Percentiles rank a stretch among this genome's conserved stretches.
These are phyloP conservation scores for Eutrema heterophyllum DNA, from an alignment of 345 rosid genomes.

Conservation along the genomic window DNA sequence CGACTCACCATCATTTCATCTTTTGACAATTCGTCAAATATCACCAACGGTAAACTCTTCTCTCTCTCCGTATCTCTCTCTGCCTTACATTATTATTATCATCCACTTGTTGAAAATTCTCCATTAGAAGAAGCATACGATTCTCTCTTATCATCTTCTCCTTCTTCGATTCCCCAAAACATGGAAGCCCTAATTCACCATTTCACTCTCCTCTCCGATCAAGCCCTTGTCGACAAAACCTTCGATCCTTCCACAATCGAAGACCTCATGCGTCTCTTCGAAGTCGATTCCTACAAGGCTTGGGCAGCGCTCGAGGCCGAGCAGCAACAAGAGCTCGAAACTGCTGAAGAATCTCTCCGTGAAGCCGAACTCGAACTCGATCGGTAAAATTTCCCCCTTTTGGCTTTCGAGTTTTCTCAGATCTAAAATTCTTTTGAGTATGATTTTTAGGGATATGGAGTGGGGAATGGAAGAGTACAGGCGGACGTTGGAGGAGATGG, in stretches of 20 bases:
- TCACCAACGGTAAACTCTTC: conserved; percentile 17
- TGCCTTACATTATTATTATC: conserved; percentile 3
- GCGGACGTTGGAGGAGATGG: conserved; percentile 70
- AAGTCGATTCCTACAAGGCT: conserved; percentile 73
- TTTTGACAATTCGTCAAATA: conserved; percentile 27
- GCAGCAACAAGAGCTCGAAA: conserved; percentile 36
- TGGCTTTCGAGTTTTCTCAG: neutral
- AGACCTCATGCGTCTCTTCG: conserved; percentile 75
- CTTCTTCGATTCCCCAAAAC: neutral
- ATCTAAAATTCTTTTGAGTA: neutral
- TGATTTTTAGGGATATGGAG: conserved; percentile 47
- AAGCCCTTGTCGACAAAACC: conserved; percentile 57
- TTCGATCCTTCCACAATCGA: conserved; percentile 73
- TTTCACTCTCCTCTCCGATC: conserved; percentile 70
- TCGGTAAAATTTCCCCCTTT: neutral
- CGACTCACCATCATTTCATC: neutral
- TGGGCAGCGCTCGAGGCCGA: conserved; percentile 73
- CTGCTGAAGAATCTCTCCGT: conserved; percentile 44
- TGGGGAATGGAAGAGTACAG: conserved; percentile 70
- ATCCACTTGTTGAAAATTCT: conserved; percentile 10
- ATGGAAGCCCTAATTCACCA: conserved; percentile 84
- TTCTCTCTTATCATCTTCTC: conserved; percentile 1
- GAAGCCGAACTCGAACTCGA: conserved; percentile 62
- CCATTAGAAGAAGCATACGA: neutral
- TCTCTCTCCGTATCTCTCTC: neutral